Base-by-base conservation (phyloP, 2,329 filamentous ascomycete genomes). In the Epichloe gansuensis region DNA sequence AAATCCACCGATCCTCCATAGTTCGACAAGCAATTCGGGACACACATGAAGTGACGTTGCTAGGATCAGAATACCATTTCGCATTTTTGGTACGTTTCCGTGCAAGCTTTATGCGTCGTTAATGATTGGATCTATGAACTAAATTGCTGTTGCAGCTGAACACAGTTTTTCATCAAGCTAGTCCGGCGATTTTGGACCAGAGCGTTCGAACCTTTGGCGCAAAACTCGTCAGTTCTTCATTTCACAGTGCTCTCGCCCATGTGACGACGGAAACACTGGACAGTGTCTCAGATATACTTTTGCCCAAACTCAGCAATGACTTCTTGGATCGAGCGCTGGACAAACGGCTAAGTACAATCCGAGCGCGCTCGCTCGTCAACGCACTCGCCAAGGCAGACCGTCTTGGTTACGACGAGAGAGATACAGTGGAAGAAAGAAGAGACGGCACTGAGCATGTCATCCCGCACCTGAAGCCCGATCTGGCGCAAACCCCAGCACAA, bases 331-430 rank as follows among this genome's bases (percentile, higher is more conserved):
- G 67, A 51, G 76, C 72, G 3, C 60, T 82, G n/a, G 72, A 74
- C 17, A 67, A 64, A 51, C 74, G 78, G 0, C 67, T 82, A 3
- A 68, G 70, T 46, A 78, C 75, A 2, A 81, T 82, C 50, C 71
- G 72, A 9, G 77, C 76, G 1, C 72, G 75, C 28, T 70, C 73
- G 13, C 69, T 82, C 3, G 74, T 82, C 51, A 80, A 81, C 53
- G 75, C 77, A 13, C 69, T 82, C 21, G 78, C 78, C 2, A 69
- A 73, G 38, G 77, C 78, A 1, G 76, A 80, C 58, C 75, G 79
- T 2, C 70, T 82, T 0, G 79, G 79, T 2, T 82, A 81, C 52
- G 73, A 79, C 48, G 65, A 68, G 0, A 64, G 67, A 35, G 78
- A 81, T 51, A 67, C 77, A 3, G 65, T 78, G 12, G 70, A 74